Evolutionary conservation across 192 early-diverging fungal species (phyloP), one percentile per base, ranked within the genome.

Genomic region (Coemansia sp.): DNA sequence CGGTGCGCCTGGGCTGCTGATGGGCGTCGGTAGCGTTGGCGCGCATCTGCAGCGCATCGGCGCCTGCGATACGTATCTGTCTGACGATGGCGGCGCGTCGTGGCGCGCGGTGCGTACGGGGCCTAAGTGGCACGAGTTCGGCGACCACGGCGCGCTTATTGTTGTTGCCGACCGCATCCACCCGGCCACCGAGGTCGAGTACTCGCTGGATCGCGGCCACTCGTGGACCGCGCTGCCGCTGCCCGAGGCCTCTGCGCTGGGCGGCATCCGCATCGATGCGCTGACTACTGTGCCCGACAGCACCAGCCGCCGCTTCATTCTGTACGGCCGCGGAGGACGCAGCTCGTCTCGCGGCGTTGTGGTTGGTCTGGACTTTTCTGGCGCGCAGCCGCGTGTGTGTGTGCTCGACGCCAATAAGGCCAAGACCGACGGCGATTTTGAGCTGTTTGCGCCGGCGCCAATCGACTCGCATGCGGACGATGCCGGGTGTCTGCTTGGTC

Each of bases 11-110:
- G 96, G 96, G 6, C 74, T 98, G 64, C 88, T 93, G 71, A 87
- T 98, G 69, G 97, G 92, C 10, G 92, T 97, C 4, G 97, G 97
- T 19, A 98, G 92, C 69, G 94, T 99, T 11, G 97, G 96, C 12
- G 39, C 65, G 0, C 69, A 70, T 18, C 72, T 99, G 40, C 71
- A 72, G 4, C 73, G 79, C 8, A 90, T 93, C 65, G 85, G 80
- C 16, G 86, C 93, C 26, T 88, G 90, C 21, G 85, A 92, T 82
- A 93, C 90, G 13, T 99, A 93, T 78, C 63, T 99, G 71, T 94
- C 94, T 3, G 72, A 87, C 2, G 93, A 99, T 65, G 97, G 90
- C 45, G 97, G 97, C 9, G 84, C 81, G 11, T 87, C 88, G 0
- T 99, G 97, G 97, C 83, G 41, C 0, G 88, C 92, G 57, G 88